Base-by-base conservation (phyloP, 805 yeast genomes). In the Kregervanrija pseudodelftensis region DNA sequence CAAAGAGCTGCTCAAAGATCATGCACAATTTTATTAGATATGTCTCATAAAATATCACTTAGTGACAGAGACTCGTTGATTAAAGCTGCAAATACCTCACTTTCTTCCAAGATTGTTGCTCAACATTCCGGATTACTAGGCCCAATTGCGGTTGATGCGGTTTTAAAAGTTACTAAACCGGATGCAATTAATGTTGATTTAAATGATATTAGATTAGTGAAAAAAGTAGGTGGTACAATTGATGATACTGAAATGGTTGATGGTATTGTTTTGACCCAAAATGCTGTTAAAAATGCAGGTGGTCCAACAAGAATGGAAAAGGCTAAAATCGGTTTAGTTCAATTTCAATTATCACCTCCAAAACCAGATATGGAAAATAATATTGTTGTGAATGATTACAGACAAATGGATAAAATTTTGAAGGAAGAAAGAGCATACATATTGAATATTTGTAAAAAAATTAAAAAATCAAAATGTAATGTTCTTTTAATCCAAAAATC, bases 351-450 rank as follows among this genome's bases (percentile, higher is more conserved):
- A 50, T 87, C 96, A 15, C 96, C 97, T 17, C 97, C 97, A 53
- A 89, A 89, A 63, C 97, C 97, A 15, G 97, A 89, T 61, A 84
- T 95, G 84, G 99, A 93, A 70, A 93, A 93, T 66, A 91, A 90
- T 62, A 91, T 93, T 41, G 95, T 93, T 46, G 98, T 93, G 44
- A 93, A 86, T 61, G 99, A 93, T 66, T 93, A 93, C 72, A 80
- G 99, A 67, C 99, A 93, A 68, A 93, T 93, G 99, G 99, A 93
- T 68, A 93, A 91, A 70, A 93, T 93, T 56, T 74, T 93, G 62
- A 93, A 95, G 63, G 99, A 93, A 69, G 99, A 93, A 73, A 82
- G 99, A 64, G 93, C 96, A 30, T 93, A 93, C 63, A 70, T 93
- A 60, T 76, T 93, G 62, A 91, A 91, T 65, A 85, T 93, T 63